These are phyloP conservation scores for Pseudogymnoascus sp. DNA, from an alignment of 2,329 filamentous ascomycete species.

Conservation along the genomic window DNA sequence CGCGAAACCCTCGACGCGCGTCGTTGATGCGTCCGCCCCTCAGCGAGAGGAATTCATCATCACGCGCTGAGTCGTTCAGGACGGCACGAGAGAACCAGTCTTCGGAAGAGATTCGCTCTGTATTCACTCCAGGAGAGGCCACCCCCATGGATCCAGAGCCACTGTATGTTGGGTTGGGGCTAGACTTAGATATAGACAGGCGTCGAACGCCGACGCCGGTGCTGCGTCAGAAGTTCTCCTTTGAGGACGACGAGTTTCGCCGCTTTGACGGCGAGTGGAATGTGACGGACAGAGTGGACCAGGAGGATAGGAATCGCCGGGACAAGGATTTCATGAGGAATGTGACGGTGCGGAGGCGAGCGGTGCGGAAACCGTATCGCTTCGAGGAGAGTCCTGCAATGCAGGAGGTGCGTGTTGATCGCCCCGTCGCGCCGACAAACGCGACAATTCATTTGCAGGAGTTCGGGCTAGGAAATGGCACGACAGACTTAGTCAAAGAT, in stretches of 20 bases:
- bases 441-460: conserved; percentile 36
- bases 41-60: conserved; percentile 36
- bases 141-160: conserved; percentile 12
- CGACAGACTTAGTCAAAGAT: conserved; percentile 25
- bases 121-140: conserved; percentile 7
- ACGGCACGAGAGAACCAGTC: conserved; percentile 60
- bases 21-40: conserved; percentile 39
- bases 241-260: conserved; percentile 5
- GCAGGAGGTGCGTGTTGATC: conserved; percentile 39
- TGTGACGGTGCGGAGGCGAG: conserved; percentile 43
- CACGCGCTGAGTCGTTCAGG: conserved; percentile 39
- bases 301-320: conserved; percentile 30
- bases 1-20: conserved; percentile 40
- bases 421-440: conserved; percentile 41
- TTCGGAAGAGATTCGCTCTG: conserved; percentile 46
- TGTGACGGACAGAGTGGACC: conserved; percentile 27
- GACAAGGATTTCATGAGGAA: conserved; percentile 45
- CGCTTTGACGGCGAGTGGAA: conserved; percentile 52
- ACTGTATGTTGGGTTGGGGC: conserved; percentile 25
- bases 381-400: conserved; percentile 24
- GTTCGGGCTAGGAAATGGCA: conserved; percentile 40
- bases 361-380: conserved; percentile 16
- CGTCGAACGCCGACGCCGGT: conserved; percentile 21
- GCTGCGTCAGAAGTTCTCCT: conserved; percentile 2
- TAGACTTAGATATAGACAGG: conserved; percentile 32